phyloP scores from a whole-genome alignment of 2,329 filamentous ascomycete genomes.

The Trichoderma sp. region DNA sequence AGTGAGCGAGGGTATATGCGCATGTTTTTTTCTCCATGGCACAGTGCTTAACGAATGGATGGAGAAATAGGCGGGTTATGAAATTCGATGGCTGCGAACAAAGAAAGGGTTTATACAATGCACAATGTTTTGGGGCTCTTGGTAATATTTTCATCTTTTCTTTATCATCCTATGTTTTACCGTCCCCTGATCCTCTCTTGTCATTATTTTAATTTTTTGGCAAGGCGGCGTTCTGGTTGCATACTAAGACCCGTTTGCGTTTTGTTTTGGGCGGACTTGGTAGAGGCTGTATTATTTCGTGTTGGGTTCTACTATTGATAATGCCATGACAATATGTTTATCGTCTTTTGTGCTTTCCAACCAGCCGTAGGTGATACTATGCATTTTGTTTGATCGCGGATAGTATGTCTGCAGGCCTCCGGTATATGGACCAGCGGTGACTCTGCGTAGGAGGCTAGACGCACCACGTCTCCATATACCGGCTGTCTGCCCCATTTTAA shows the following conservation, averaged over 20 bases:
- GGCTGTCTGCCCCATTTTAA: background rate
- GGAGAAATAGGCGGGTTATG: slow-evolving; percentile 2
- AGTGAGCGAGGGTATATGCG: slow-evolving; percentile 37
- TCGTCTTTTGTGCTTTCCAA: background rate
- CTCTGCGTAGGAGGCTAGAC: background rate
- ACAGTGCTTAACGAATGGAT: background rate
- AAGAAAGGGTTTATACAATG: slow-evolving; percentile 21
- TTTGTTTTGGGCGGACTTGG: slow-evolving; percentile 36
- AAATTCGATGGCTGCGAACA: slow-evolving; percentile 8
- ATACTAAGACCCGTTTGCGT: slow-evolving; percentile 33
- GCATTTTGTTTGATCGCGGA: no score
- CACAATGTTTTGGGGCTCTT: slow-evolving; percentile 28
- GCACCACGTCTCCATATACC: background rate
- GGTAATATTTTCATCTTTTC: slow-evolving; percentile 22
- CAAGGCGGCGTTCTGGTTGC: slow-evolving; percentile 37
- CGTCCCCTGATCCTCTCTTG: slow-evolving; percentile 17
- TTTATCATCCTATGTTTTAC: slow-evolving; percentile 9
- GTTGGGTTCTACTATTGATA: slow-evolving; percentile 21
- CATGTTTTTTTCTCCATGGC: background rate
- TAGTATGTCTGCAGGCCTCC: background rate
- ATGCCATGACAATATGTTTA: slow-evolving; percentile 22
- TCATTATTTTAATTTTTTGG: background rate
- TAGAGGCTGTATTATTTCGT: slow-evolving; percentile 29
- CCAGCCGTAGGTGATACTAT: background rate
- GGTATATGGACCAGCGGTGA: background rate